Base-by-base conservation (phyloP, 2,329 filamentous ascomycete species). In the Alternaria brassicae region DNA sequence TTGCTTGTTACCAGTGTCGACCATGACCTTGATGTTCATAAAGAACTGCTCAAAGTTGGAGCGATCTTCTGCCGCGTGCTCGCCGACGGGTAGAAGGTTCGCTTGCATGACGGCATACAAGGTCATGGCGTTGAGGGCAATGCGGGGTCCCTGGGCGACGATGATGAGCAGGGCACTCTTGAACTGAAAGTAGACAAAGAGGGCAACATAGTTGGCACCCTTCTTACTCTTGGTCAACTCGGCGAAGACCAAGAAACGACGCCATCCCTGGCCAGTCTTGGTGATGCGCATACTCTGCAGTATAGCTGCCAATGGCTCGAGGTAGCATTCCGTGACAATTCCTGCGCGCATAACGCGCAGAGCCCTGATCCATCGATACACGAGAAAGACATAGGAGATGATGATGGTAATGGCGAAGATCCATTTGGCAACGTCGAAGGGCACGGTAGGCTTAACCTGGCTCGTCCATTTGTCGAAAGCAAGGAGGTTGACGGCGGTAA, bases 341-440 rank as follows among this genome's bases (percentile, higher is more conserved):
- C 91, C 91, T 58, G 92, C 87, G 68, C 84, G 88, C 77, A 98
- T 96, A 50, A 96, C 91, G 44, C 89, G 88, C 61, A 90, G 81
- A 25, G 94, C 93, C 53, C 91, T 87, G 47, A 96, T 74, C 81
- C 91, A 92, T 78, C 96, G 91, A 71, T 90, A 95, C 15, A 81
- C 83, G 27, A 96, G 84, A 66, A 98, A 91, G 65, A 92, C 81
- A 77, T 94, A 93, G 9, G 93, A 98, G 34, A 95, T 83, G 64
- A 98, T 90, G 74, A 99, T 98, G 77, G 93, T 97, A 56, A 88
- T 86, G 27, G 92, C 90, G 76, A 98, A 99, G 76, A 99, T 93
- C 93, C 93, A 97, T 81, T 95, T 96, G 12, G 92, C 91, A 53
- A 94, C 86, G 48, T 87, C 81, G 72, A 96, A 88, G 3, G 88